Evolutionary conservation across 148 eudicot genomes (phyloP).

Genomic region (Camellia granthamiana): DNA sequence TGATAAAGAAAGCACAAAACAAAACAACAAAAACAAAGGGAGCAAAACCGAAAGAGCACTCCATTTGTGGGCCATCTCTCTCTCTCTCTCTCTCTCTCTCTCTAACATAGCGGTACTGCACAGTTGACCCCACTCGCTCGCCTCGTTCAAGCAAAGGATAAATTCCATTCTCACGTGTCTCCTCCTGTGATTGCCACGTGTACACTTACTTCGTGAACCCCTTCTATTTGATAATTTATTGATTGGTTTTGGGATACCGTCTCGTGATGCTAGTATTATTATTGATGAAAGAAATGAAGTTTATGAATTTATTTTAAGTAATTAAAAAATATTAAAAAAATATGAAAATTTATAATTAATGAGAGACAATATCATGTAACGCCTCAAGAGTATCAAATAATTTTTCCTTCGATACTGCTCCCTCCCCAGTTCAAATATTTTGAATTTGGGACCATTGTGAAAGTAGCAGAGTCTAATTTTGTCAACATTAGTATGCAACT

Average conservation of each 20-base stretch:
- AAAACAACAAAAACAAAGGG: neutral
- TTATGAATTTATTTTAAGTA: too few relatives aligned
- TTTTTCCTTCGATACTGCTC: too few relatives aligned
- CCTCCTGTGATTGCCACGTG: conserved; percentile 12
- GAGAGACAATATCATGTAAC: too few relatives aligned
- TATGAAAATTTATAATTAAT: too few relatives aligned
- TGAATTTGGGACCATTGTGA: neutral
- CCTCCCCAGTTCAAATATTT: neutral
- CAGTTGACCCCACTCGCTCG: conserved; percentile 25
- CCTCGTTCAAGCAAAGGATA: conserved; percentile 67
- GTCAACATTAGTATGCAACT: neutral
- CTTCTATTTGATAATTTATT: too few relatives aligned
- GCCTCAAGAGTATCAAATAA: too few relatives aligned
- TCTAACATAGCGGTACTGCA: neutral
- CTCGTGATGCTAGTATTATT: neutral
- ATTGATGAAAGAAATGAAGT: too few relatives aligned
- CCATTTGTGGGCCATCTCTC: conserved; percentile 13
- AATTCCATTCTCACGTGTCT: conserved; percentile 53
- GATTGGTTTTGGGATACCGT: too few relatives aligned
- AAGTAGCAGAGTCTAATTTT: neutral
- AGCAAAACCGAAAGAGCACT: conserved; percentile 22
- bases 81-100: conserved; percentile 7
- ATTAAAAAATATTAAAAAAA: too few relatives aligned
- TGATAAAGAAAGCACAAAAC: neutral
- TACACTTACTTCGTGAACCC: neutral